A percentile compares a stretch with the other conserved stretches of the same genome.
Evolutionary conservation across 306 rosid genomes (phyloP).

Genomic region (Morella rubra): DNA sequence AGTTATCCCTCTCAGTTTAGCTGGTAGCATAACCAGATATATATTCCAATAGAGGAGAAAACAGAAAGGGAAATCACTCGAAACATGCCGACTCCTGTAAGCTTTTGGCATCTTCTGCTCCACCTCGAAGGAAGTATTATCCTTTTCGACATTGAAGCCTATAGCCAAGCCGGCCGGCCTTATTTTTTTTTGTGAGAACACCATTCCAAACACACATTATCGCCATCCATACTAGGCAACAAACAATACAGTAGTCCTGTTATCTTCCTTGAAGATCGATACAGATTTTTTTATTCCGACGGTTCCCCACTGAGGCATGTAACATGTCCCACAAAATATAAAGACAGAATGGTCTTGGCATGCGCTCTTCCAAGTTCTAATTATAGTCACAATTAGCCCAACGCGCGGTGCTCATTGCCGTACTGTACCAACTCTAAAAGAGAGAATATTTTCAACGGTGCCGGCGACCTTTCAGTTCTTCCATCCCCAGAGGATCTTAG

Average conservation of each 20-base stretch:
- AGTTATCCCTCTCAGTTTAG: background rate
- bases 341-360: conserved; percentile 11
- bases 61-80: too few relatives aligned
- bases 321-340: conserved; percentile 44
- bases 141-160: background rate
- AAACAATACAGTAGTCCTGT: conserved; percentile 8
- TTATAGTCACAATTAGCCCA: conserved; percentile 11
- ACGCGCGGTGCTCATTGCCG: background rate
- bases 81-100: background rate
- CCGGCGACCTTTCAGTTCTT: background rate
- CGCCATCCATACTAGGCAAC: conserved; percentile 20
- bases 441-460: conserved; percentile 31
- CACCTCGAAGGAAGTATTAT: background rate
- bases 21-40: background rate
- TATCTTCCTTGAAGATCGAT: conserved; percentile 41
- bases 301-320: conserved; percentile 60
- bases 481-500: conserved; percentile 14
- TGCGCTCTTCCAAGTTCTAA: conserved; percentile 2
- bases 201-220: conserved; percentile 8
- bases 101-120: background rate
- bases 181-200: too few relatives aligned
- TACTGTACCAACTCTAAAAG: background rate
- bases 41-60: background rate
- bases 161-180: too few relatives aligned
- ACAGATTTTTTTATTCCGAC: conserved; percentile 54